phyloP scores from a whole-genome alignment of 352 stramenopile species.

The Globisporangium abappressorium region DNA sequence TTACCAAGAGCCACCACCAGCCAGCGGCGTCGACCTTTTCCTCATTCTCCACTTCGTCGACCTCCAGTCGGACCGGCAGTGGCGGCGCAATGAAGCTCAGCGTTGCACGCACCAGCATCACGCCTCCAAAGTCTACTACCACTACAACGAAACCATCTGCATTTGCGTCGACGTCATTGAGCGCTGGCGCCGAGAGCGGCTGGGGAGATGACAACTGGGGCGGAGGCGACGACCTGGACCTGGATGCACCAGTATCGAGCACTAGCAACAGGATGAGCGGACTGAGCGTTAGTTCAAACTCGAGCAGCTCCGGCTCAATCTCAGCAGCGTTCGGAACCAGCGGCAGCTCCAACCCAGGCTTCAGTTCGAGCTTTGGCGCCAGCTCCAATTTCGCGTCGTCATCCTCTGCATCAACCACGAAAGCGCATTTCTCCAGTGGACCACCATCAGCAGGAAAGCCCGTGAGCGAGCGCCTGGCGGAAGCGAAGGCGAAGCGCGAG shows the following conservation, averaged over 20 bases:
- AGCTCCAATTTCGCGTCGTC: constrained; percentile 15
- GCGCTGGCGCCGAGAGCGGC: constrained; percentile 25
- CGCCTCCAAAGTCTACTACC: constrained; percentile 15
- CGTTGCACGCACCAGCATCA: constrained; percentile 28
- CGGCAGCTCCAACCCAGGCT: constrained; percentile 15
- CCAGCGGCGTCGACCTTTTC: constrained; percentile 18
- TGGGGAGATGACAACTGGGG: constrained; percentile 77
- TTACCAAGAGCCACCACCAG: constrained; percentile 8
- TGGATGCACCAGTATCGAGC: constrained; percentile 20
- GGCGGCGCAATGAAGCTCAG: constrained; percentile 49
- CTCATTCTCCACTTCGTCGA: constrained; percentile 30
- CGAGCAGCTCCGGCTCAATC: background rate
- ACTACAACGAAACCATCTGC: constrained; percentile 20
- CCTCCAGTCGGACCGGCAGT: background rate
- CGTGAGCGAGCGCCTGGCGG: constrained; percentile 46
- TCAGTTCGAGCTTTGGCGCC: constrained; percentile 9
- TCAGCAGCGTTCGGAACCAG: constrained; percentile 14
- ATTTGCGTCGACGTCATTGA: constrained; percentile 21
- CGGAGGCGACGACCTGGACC: constrained; percentile 43
- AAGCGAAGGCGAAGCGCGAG: constrained; percentile 59
- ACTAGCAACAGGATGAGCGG: background rate
- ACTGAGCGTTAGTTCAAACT: constrained; percentile 7
- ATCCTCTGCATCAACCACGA: constrained; percentile 9
- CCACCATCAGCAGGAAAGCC: constrained; percentile 28
- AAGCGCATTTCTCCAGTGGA: constrained; percentile 11